These are phyloP conservation scores for Ophiobolus disseminans DNA, from an alignment of 2,329 filamentous ascomycete species.

Conservation along the genomic window DNA sequence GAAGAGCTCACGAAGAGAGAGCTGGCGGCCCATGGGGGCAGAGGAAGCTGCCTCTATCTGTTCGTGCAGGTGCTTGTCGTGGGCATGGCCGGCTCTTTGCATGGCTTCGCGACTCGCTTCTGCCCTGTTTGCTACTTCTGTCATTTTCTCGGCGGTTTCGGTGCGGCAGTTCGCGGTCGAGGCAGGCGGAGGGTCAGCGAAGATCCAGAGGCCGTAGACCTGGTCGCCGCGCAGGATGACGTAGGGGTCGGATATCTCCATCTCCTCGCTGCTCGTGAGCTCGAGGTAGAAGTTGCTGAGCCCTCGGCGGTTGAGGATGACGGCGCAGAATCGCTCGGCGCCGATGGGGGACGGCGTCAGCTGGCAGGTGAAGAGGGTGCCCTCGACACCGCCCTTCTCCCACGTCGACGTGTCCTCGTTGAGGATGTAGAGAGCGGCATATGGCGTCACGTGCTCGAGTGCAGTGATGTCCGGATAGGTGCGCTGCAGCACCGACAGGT, in stretches of 20 bases:
- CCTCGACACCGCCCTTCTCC: constrained; percentile 87
- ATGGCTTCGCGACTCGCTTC: constrained; percentile 56
- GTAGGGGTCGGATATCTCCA: constrained; percentile 62
- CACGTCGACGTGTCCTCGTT: constrained; percentile 69
- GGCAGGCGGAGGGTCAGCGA: constrained; percentile 63
- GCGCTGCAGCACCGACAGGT: constrained; percentile 81
- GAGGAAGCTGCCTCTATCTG: constrained; percentile 41
- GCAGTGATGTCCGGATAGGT: constrained; percentile 76
- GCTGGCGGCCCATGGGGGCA: constrained; percentile 60
- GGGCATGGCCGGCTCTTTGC: constrained; percentile 31
- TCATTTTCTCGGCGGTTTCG: constrained; percentile 62
- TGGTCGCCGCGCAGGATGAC: constrained; percentile 61
- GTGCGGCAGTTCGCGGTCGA: constrained; percentile 61
- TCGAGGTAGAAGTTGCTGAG: constrained; percentile 57
- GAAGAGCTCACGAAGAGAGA: constrained; percentile 62
- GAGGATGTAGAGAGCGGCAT: constrained; percentile 86
- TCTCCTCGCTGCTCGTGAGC: constrained; percentile 51
- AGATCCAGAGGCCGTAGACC: constrained; percentile 70
- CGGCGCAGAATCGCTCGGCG: constrained; percentile 51
- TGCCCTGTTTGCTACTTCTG: constrained; percentile 62
- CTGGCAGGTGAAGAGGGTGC: constrained; percentile 86
- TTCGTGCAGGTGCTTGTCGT: constrained; percentile 28
- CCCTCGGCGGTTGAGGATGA: constrained; percentile 57
- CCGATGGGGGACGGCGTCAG: constrained; percentile 51
- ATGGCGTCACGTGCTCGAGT: constrained; percentile 82